Evolutionary conservation across 2,329 filamentous ascomycete genomes (phyloP).

Genomic region (Coniochaeta prunicola): DNA sequence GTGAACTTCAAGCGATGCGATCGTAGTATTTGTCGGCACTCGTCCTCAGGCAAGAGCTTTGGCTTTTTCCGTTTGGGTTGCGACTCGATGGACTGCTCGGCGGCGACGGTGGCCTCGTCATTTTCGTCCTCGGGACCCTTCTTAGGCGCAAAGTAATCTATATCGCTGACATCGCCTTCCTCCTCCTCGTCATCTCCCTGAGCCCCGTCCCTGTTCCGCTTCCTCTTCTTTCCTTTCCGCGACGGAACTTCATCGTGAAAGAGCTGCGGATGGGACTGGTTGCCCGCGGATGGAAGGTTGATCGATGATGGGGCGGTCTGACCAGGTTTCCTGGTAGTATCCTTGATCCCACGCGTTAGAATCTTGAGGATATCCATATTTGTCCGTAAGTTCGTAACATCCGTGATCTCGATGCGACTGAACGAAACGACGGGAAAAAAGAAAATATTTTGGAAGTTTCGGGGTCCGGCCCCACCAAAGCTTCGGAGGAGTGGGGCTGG

Average conservation of each 20-base stretch:
- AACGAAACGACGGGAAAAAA: no score
- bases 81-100: conserved; percentile 16
- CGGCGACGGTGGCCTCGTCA: conserved; percentile 8
- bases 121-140: conserved; percentile 18
- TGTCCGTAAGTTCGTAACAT: neutral
- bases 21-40: conserved; percentile 66
- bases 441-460: neutral
- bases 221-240: conserved; percentile 44
- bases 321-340: conserved; percentile 32
- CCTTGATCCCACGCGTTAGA: conserved; percentile 62
- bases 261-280: conserved; percentile 59
- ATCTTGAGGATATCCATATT: conserved; percentile 70
- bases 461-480: neutral
- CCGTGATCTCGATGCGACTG: neutral
- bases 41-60: conserved; percentile 53
- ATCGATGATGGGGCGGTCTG: conserved; percentile 24
- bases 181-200: conserved; percentile 27
- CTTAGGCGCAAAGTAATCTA: conserved; percentile 54
- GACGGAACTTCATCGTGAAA: conserved; percentile 49
- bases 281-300: conserved; percentile 58
- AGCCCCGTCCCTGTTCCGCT: conserved; percentile 32
- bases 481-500: neutral
- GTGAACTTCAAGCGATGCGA: conserved; percentile 82
- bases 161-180: conserved; percentile 32
- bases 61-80: conserved; percentile 22